Conservation (phyloP, 2,329 filamentous ascomycete genomes). For the Ophiocordyceps robertsii region DNA sequence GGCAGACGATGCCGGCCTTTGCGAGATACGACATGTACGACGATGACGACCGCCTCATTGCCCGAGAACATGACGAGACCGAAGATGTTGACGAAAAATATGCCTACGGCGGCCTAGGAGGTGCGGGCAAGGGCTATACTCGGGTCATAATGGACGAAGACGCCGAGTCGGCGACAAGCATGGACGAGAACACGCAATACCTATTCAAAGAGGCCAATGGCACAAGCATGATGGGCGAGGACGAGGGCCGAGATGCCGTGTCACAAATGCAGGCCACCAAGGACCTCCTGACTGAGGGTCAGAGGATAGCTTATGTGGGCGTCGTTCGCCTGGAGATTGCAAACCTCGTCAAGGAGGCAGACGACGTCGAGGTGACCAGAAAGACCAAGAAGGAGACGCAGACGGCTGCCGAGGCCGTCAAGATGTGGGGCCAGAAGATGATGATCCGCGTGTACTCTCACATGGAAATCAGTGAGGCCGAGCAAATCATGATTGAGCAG, state of each 20-base stretch:
- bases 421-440: conserved; percentile 97
- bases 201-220: conserved; percentile 66
- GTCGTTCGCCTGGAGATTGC: conserved; percentile 71
- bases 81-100: conserved; percentile 49
- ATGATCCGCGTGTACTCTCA: conserved; percentile 90
- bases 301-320: conserved; percentile 92
- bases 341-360: conserved; percentile 58
- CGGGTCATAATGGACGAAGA: conserved; percentile 92
- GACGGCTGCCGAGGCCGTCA: conserved; percentile 60
- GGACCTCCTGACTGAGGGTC: conserved; percentile 84
- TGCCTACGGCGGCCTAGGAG: conserved; percentile 66
- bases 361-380: conserved; percentile 47
- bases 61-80: conserved; percentile 64
- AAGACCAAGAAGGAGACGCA: conserved; percentile 59
- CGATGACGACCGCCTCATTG: conserved; percentile 78
- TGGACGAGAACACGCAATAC: conserved; percentile 96
- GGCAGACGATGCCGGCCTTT: conserved; percentile 91
- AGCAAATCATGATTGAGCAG: conserved; percentile 99
- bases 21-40: conserved; percentile 93
- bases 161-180: conserved; percentile 80
- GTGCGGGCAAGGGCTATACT: conserved; percentile 90
- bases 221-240: conserved; percentile 52
- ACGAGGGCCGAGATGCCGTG: conserved; percentile 73
- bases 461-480: conserved; percentile 86
- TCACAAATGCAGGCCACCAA: conserved; percentile 94